Evolutionary conservation across 1,139 yeast species (phyloP).

Genomic region (Suhomyces coccinellae): DNA sequence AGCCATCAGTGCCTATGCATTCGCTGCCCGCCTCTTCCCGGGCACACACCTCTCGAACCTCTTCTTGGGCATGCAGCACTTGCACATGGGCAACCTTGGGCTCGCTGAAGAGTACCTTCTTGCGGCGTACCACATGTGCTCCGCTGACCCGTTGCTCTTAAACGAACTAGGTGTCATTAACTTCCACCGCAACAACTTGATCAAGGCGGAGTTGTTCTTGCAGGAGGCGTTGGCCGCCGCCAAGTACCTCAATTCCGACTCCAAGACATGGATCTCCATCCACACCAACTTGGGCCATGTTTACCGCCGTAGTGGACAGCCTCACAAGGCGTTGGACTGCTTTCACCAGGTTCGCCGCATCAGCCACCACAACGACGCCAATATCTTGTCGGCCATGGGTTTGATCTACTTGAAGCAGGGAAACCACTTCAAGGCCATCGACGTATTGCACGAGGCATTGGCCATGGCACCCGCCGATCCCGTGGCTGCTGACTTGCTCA

Average conservation of each 20-base stretch:
- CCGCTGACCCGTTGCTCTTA: conserved; percentile 79
- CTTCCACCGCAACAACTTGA: conserved; percentile 72
- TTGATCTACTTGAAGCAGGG: conserved; percentile 74
- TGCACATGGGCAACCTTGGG: conserved; percentile 79
- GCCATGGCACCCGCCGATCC: conserved; percentile 81
- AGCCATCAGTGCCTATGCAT: conserved; percentile 95
- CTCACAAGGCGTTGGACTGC: conserved; percentile 67
- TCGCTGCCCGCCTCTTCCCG: conserved; percentile 90
- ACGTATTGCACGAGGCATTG: conserved; percentile 75
- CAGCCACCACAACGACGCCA: conserved; percentile 67
- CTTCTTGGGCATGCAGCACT: conserved; percentile 94
- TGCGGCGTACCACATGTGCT: conserved; percentile 76
- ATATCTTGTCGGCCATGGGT: conserved; percentile 81
- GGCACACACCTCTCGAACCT: conserved; percentile 91
- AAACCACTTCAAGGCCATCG: conserved; percentile 65
- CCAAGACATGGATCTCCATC: conserved; percentile 83
- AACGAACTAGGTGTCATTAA: conserved; percentile 91
- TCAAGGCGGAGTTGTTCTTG: conserved; percentile 70
- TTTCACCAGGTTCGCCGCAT: conserved; percentile 75
- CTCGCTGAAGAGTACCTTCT: conserved; percentile 84
- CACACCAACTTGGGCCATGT: conserved; percentile 92
- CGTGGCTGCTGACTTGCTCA: conserved; percentile 77
- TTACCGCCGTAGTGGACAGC: conserved; percentile 65
- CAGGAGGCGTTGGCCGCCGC: conserved; percentile 74
- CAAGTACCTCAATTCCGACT: conserved; percentile 68